Percentiles rank a stretch among this genome's conserved stretches.
Conservation (phyloP, 257 asterid species). For the Nicotiana knightiana region DNA sequence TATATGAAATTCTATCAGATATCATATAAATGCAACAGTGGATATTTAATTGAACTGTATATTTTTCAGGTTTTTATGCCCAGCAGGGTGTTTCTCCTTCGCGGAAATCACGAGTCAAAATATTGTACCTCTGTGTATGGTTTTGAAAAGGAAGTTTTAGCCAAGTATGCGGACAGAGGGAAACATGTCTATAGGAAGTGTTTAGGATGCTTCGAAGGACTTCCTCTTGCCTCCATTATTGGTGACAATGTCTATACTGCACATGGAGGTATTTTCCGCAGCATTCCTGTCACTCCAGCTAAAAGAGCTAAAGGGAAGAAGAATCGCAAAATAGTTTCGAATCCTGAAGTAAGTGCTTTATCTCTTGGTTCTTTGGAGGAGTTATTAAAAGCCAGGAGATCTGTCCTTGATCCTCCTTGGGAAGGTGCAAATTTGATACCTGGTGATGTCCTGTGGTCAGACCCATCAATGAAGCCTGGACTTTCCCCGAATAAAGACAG, state of each 20-base stretch:
- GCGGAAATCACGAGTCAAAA: slow-evolving; percentile 96
- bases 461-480: slow-evolving; percentile 82
- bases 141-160: slow-evolving; percentile 83
- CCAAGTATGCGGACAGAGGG: slow-evolving; percentile 80
- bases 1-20: neutral
- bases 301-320: slow-evolving; percentile 83
- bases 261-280: slow-evolving; percentile 96
- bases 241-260: slow-evolving; percentile 86
- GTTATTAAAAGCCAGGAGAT: slow-evolving; percentile 82
- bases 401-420: slow-evolving; percentile 99
- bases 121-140: slow-evolving; percentile 97
- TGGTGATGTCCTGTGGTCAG: slow-evolving; percentile 97
- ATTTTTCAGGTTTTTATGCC: slow-evolving; percentile 75
- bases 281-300: slow-evolving; percentile 47
- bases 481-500: slow-evolving; percentile 88
- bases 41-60: neutral
- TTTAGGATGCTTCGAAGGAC: slow-evolving; percentile 96
- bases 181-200: slow-evolving; percentile 93
- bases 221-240: slow-evolving; percentile 90
- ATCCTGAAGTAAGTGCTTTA: slow-evolving; percentile 43
- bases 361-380: slow-evolving; percentile 86
- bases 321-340: slow-evolving; percentile 55
- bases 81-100: slow-evolving; percentile 75
- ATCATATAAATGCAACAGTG: neutral
- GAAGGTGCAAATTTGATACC: slow-evolving; percentile 92